These are phyloP conservation scores for Monilinia fructigena DNA, from an alignment of 2,329 filamentous ascomycete genomes.

Conservation along the genomic window DNA sequence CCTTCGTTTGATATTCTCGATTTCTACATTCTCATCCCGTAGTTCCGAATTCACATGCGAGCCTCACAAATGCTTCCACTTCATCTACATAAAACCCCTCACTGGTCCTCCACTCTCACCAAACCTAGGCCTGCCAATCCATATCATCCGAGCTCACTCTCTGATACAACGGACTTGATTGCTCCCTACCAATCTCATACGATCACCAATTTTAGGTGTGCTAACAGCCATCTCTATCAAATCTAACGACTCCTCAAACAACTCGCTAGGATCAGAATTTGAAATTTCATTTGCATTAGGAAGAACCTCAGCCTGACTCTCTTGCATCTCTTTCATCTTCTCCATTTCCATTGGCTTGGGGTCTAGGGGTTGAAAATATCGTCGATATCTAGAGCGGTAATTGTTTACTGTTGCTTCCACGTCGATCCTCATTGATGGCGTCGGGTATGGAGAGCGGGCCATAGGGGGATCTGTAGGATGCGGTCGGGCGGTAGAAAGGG, in stretches of 20 bases:
- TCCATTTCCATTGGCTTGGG: constrained; percentile 32
- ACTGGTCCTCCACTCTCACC: no score
- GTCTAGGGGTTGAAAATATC: not conserved
- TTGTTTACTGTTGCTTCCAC: not conserved
- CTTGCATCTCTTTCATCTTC: constrained; percentile 62
- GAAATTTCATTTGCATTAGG: constrained; percentile 69
- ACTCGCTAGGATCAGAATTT: constrained; percentile 52
- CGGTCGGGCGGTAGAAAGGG: not conserved
- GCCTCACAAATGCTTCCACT: not conserved
- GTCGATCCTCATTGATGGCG: fast-evolving
- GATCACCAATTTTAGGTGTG: no score
- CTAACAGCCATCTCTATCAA: no score
- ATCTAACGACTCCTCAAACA: constrained; percentile 32
- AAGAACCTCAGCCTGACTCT: constrained; percentile 70
- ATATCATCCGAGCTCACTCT: not conserved
- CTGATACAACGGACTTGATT: no score
- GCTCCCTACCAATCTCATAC: no score
- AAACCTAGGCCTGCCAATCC: not conserved
- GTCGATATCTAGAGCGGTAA: not conserved
- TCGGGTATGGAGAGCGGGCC: not conserved
- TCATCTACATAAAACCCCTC: no score
- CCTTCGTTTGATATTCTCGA: no score
- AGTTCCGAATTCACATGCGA: not conserved
- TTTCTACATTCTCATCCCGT: not conserved
- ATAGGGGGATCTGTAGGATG: not conserved